phyloP scores from a whole-genome alignment of 495 filamentous ascomycete species.

The Astrothelium subdiscretum region DNA sequence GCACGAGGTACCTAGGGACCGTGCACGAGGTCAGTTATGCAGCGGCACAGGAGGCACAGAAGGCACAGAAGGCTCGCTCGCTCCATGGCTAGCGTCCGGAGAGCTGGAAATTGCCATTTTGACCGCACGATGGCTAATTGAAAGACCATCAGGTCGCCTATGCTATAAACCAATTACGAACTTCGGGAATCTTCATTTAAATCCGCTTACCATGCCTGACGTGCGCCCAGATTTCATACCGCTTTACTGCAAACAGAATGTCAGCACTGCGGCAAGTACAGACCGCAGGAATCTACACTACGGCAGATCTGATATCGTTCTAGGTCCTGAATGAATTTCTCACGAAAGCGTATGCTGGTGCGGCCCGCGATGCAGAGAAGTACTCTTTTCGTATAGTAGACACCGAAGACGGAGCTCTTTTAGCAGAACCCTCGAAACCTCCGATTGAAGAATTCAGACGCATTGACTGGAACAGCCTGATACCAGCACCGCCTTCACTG shows the following conservation, averaged over 20 bases:
- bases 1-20: no score
- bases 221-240: not conserved
- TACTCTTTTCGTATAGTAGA: not conserved
- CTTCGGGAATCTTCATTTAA: not conserved
- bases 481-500: no score
- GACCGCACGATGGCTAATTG: not conserved
- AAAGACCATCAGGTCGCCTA: not conserved
- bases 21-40: no score
- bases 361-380: not conserved
- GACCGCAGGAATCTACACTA: not conserved
- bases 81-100: no score
- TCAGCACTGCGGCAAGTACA: not conserved
- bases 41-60: no score
- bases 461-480: not conserved
- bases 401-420: not conserved
- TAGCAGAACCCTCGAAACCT: not conserved
- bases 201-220: not conserved
- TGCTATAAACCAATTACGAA: not conserved
- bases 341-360: not conserved
- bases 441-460: not conserved
- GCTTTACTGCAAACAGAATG: not conserved
- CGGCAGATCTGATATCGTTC: not conserved
- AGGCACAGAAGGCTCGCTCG: no score
- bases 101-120: not conserved
- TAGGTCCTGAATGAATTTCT: not conserved